Base-by-base conservation (phyloP, 164 flowering plant species). In the Berberis vulgaris region DNA sequence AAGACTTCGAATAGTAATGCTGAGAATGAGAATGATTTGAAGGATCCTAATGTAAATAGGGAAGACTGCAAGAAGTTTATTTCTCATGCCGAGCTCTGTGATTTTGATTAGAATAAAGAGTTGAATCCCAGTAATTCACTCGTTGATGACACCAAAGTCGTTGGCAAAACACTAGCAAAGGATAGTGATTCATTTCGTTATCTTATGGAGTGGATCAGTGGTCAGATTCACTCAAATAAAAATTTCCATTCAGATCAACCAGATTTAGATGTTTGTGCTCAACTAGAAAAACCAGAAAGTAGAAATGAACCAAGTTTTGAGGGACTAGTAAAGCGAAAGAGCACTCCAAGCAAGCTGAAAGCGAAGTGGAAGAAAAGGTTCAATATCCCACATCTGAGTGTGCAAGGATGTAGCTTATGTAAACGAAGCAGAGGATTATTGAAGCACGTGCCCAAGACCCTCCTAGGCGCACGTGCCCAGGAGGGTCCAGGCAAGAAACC, bases 81-180 rank as follows among this genome's bases (percentile, higher is more conserved):
- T 65, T 69, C 78, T 66, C 79, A 71, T 67, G 88, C 82, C 49
- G 87, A 82, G 68, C 59, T 56, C 46, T 71, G 68, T 54, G 78
- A 82, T 64, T 54, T 75, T 65, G 86, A 83, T 62, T 84, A 82
- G 63, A 82, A 87, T 53, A 85, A 84, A 65, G 91, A 89, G 73
- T 71, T 89, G 74, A 80, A 71, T 46, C 54, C 43, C 54, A 71
- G 54, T 67, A 63, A 74, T 46, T 54, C 63, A 8, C 62, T 44
- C 41, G 85, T 80, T 60, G 82, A 82, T 60, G 46, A 52, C 2
- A 60, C 63, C 3, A 3, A 82, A 81, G 68, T 96, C 83, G 67
- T 91, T 96, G 91, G 98, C 97, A 7, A 85, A 80, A 61, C 97
- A 95, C 74, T 95, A 98, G 99, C 91, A 59, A 98, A 95, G 69